Percentiles rank a stretch among this genome's conserved stretches.
Evolutionary conservation across 495 filamentous ascomycete species (phyloP).

Genomic region (Xylaria palmicola): DNA sequence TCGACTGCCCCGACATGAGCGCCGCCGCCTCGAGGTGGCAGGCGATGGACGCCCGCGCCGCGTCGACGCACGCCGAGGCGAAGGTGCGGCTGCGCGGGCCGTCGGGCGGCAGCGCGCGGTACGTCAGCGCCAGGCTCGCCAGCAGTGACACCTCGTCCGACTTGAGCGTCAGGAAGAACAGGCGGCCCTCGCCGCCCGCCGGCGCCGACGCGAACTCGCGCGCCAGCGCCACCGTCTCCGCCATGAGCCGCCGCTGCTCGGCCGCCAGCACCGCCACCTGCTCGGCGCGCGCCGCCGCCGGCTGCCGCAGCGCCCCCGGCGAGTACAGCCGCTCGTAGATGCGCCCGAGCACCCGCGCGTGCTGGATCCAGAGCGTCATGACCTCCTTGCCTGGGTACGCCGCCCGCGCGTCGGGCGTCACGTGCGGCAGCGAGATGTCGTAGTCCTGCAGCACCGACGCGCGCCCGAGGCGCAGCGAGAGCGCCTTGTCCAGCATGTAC

Average conservation of each 20-base stretch:
- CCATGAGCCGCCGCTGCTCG: conserved; percentile 25
- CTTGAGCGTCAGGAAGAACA: conserved; percentile 50
- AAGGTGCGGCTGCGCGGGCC: conserved; percentile 48
- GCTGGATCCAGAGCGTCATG: conserved; percentile 49
- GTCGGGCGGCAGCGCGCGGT: conserved; percentile 57
- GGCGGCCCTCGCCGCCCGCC: conserved; percentile 27
- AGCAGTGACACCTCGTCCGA: conserved; percentile 57
- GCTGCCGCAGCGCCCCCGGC: conserved; percentile 53
- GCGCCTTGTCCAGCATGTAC: conserved; percentile 59
- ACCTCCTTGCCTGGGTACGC: conserved; percentile 36
- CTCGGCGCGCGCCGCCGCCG: conserved; percentile 44
- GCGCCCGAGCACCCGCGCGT: conserved; percentile 55
- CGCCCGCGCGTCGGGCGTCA: conserved; percentile 34
- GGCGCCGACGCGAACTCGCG: conserved; percentile 16
- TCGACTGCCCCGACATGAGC: conserved; percentile 42
- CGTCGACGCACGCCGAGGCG: conserved; percentile 58
- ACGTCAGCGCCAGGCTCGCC: conserved; percentile 56
- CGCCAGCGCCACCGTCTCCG: conserved; percentile 26
- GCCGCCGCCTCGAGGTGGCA: conserved; percentile 53
- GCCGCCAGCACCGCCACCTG: conserved; percentile 30
- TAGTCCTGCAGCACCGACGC: conserved; percentile 61
- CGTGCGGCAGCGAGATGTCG: conserved; percentile 57
- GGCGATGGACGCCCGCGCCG: conserved; percentile 55
- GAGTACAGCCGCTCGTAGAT: conserved; percentile 63
- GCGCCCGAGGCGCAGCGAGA: conserved; percentile 64